Percentiles rank a stretch among this genome's conserved stretches.
Conservation (phyloP, 257 asterid species). For the Solanum paucissectum region DNA sequence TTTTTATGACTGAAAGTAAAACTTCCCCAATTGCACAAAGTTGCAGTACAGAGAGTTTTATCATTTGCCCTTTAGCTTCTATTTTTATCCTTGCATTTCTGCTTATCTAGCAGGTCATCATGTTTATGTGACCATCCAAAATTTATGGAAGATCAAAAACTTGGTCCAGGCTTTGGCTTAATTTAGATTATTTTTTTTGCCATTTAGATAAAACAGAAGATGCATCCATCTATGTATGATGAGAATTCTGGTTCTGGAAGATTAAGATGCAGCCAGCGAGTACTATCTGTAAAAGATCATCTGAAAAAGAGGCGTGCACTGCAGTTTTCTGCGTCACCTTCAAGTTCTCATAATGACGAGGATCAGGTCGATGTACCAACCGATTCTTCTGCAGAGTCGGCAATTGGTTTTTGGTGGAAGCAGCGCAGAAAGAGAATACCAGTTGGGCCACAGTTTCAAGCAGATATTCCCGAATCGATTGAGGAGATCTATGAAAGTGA, state of each 20-base stretch:
- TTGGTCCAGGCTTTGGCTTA: not conserved
- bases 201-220: conserved; percentile 64
- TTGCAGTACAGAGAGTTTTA: not conserved
- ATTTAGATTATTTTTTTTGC: not conserved
- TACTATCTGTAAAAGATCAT: conserved; percentile 43
- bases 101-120: not conserved
- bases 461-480: conserved; percentile 29
- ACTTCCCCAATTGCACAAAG: not conserved
- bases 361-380: conserved; percentile 1
- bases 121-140: not conserved
- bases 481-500: conserved; percentile 33
- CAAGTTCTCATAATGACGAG: conserved; percentile 22
- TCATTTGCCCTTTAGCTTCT: not conserved
- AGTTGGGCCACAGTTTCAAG: conserved; percentile 35
- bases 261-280: conserved; percentile 64
- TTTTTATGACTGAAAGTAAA: not conserved
- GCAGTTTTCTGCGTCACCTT: conserved; percentile 11
- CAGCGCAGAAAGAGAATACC: conserved; percentile 20
- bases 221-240: conserved; percentile 80
- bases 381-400: conserved; percentile 24
- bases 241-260: conserved; percentile 33
- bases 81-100: not conserved
- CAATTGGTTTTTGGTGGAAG: conserved; percentile 8
- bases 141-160: not conserved
- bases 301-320: conserved; percentile 14